Percentiles rank a stretch among this genome's conserved stretches.
Evolutionary conservation across 2,329 filamentous ascomycete genomes (phyloP).

Genomic region (Claviceps digitariae): DNA sequence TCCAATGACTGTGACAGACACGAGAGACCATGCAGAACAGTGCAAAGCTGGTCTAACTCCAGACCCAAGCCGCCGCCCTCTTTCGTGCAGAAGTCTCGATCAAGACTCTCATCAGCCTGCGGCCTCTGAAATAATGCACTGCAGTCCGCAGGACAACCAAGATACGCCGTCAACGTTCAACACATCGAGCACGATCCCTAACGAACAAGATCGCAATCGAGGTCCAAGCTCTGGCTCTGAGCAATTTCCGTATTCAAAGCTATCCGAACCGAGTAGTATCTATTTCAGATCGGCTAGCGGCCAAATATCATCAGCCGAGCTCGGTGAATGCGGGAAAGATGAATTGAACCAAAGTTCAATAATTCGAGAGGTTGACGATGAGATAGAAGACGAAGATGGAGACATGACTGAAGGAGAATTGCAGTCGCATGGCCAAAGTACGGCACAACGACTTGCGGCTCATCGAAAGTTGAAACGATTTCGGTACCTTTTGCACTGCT

Average conservation of each 20-base stretch:
- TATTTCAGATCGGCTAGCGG: slow-evolving; percentile 1
- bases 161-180: neutral
- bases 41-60: neutral
- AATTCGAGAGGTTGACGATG: slow-evolving; percentile 38
- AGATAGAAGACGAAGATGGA: slow-evolving; percentile 45
- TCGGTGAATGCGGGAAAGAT: slow-evolving; percentile 23
- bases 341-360: slow-evolving; percentile 17
- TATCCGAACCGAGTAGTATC: neutral
- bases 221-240: neutral
- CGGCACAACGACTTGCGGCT: slow-evolving; percentile 42
- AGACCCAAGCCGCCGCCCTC: neutral
- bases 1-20: slow-evolving; percentile 29
- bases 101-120: neutral
- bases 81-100: neutral
- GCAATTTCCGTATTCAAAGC: neutral
- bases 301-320: slow-evolving; percentile 20
- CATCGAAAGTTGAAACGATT: slow-evolving; percentile 67
- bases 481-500: slow-evolving; percentile 36
- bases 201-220: neutral
- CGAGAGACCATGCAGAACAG: neutral
- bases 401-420: slow-evolving; percentile 26
- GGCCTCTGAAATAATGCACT: neutral
- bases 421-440: slow-evolving; percentile 33
- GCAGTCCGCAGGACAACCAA: neutral
- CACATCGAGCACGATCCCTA: neutral